phyloP scores from a whole-genome alignment of 108 stramenopile species.

The Discostella pseudostelligera region DNA sequence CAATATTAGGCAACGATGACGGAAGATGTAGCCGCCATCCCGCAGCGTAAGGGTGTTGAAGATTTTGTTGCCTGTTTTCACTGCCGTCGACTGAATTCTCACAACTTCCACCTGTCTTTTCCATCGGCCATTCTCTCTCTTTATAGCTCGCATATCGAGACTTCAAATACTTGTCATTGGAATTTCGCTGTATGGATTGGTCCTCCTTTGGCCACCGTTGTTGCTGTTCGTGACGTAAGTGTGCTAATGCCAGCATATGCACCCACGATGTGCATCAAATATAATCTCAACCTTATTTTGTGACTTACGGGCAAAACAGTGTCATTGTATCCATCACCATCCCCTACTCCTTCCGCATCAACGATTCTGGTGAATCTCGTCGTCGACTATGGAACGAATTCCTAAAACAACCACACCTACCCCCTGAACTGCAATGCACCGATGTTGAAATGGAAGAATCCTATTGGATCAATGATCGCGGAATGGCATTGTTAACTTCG shows the following conservation, averaged over 20 bases:
- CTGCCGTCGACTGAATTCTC: too few relatives aligned
- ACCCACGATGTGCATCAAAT: too few relatives aligned
- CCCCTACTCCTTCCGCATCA: conserved; percentile 54
- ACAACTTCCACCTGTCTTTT: too few relatives aligned
- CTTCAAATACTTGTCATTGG: conserved; percentile 25
- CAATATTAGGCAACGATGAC: too few relatives aligned
- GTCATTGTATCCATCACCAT: conserved; percentile 16
- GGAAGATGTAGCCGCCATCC: too few relatives aligned
- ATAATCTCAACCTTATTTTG: too few relatives aligned
- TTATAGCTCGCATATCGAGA: conserved; percentile 4
- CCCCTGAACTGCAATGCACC: conserved; percentile 40
- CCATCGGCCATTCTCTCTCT: too few relatives aligned
- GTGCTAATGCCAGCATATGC: not conserved
- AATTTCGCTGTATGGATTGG: conserved; percentile 5
- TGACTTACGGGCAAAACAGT: not conserved
- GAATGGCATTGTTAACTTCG: conserved; percentile 52
- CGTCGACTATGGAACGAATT: conserved; percentile 55
- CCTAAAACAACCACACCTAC: conserved; percentile 45
- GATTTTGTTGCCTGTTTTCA: too few relatives aligned
- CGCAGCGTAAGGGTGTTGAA: too few relatives aligned
- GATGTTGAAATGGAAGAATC: conserved; percentile 46
- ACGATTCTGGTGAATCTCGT: conserved; percentile 53
- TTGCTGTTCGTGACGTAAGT: conserved; percentile 23
- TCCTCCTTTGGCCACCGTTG: conserved; percentile 19
- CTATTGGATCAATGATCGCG: conserved; percentile 59